phyloP scores from a whole-genome alignment of 495 filamentous ascomycete genomes.

The Aspergillus coremiiformis region DNA sequence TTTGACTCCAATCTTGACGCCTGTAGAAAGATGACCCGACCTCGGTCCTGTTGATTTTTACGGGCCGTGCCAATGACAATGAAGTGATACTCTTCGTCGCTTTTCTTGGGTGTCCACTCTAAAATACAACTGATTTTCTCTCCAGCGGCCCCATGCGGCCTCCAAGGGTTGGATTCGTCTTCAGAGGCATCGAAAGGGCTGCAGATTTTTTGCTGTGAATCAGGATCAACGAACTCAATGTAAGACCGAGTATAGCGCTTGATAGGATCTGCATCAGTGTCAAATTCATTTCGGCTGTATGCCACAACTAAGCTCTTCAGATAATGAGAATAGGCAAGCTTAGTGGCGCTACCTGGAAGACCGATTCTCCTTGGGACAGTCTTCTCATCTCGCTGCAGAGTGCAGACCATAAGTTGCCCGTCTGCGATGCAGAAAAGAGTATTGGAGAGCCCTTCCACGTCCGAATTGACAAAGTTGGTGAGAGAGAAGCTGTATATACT shows the following conservation, averaged over 20 bases:
- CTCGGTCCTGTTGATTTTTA: conserved; percentile 20
- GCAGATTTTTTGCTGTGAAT: conserved; percentile 23
- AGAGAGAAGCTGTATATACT: conserved; percentile 29
- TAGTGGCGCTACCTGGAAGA: conserved; percentile 37
- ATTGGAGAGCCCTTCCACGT: conserved; percentile 13
- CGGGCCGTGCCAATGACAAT: conserved; percentile 39
- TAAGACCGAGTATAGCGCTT: conserved; percentile 26
- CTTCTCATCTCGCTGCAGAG: conserved; percentile 24
- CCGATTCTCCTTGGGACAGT: conserved; percentile 38
- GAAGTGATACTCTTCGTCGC: conserved; percentile 39
- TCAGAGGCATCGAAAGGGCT: conserved; percentile 1
- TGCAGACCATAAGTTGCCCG: conserved; percentile 33
- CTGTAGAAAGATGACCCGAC: conserved; percentile 32
- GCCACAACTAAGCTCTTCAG: conserved; percentile 37
- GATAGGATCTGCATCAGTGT: conserved; percentile 18
- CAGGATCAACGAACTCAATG: conserved; percentile 38
- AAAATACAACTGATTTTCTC: conserved; percentile 44
- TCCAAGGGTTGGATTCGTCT: conserved; percentile 17
- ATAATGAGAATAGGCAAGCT: conserved; percentile 34
- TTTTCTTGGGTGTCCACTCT: conserved; percentile 41
- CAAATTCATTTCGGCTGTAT: conserved; percentile 23
- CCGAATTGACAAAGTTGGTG: conserved; percentile 9
- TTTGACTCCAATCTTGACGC: conserved; percentile 21
- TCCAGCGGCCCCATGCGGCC: conserved; percentile 31
- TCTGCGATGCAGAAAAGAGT: conserved; percentile 40